Conservation (phyloP, 768 basidiomycete genomes). For the Boletellus emodensis region DNA sequence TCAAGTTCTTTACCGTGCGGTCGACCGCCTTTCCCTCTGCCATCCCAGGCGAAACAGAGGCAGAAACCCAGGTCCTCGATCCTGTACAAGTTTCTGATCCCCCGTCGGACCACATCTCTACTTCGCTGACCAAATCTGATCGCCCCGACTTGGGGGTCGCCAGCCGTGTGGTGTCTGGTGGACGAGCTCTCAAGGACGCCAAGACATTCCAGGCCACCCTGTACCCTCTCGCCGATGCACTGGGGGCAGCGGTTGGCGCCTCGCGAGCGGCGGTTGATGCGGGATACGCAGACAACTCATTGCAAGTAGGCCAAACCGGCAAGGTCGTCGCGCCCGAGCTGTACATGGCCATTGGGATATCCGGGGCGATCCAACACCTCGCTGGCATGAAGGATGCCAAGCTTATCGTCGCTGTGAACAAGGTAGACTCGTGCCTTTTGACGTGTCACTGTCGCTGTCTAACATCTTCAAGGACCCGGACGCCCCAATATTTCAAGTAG, state of each 20-base stretch:
- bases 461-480: conserved; percentile 74
- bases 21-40: conserved; percentile 84
- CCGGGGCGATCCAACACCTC: conserved; percentile 97
- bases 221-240: conserved; percentile 87
- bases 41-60: conserved; percentile 44
- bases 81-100: conserved; percentile 56
- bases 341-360: conserved; percentile 95
- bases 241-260: conserved; percentile 97
- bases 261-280: conserved; percentile 97
- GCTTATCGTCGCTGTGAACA: conserved; percentile 96
- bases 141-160: conserved; percentile 91
- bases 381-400: conserved; percentile 99
- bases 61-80: conserved; percentile 57
- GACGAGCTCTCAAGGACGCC: conserved; percentile 89
- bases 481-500: conserved; percentile 98
- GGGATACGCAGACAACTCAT: conserved; percentile 94
- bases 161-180: conserved; percentile 87
- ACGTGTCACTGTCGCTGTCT: background rate
- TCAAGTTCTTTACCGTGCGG: conserved; percentile 95
- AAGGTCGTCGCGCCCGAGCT: conserved; percentile 97
- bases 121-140: conserved; percentile 82
- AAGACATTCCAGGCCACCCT: conserved; percentile 86
- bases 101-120: conserved; percentile 59
- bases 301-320: conserved; percentile 99
- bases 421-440: conserved; percentile 44